These are phyloP conservation scores for Purpureocillium takamizusanense DNA, from an alignment of 2,329 filamentous ascomycete species.

Conservation along the genomic window DNA sequence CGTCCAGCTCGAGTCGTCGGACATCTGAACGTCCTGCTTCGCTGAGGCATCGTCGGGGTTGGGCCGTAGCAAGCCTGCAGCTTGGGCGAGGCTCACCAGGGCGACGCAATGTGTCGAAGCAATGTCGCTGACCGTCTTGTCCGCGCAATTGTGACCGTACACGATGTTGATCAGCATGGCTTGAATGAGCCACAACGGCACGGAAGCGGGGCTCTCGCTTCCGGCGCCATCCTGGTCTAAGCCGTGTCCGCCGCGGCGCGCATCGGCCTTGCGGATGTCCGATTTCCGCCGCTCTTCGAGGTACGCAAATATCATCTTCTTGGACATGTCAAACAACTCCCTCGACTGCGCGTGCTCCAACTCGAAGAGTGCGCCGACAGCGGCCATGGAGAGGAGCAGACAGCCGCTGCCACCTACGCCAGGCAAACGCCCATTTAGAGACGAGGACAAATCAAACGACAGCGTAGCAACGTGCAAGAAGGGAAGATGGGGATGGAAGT, in stretches of 20 bases:
- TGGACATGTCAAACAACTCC: constrained; percentile 84
- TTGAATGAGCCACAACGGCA: constrained; percentile 90
- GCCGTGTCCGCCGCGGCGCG: constrained; percentile 40
- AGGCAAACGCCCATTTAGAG: constrained; percentile 51
- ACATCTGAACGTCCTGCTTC: constrained; percentile 48
- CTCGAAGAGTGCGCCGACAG: constrained; percentile 78
- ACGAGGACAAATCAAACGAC: constrained; percentile 73
- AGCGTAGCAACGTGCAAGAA: constrained; percentile 88
- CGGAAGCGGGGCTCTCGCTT: constrained; percentile 57
- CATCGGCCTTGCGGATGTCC: constrained; percentile 60
- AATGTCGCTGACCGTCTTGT: constrained; percentile 84
- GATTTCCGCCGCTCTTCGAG: constrained; percentile 84
- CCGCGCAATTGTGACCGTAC: constrained; percentile 89
- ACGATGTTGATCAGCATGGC: constrained; percentile 95
- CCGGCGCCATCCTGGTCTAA: constrained; percentile 37
- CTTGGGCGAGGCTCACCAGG: constrained; percentile 81
- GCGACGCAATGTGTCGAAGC: constrained; percentile 88
- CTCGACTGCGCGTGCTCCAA: constrained; percentile 70
- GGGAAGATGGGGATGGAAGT: constrained; percentile 91
- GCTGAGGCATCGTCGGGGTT: constrained; percentile 34
- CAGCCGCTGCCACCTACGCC: constrained; percentile 73
- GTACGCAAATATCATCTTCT: constrained; percentile 91
- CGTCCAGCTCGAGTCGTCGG: constrained; percentile 40
- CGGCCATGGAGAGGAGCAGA: constrained; percentile 72
- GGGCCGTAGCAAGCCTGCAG: constrained; percentile 60